Evolutionary conservation across 352 stramenopile species (phyloP), one percentile per base, ranked within the genome.

Genomic region (Globisporangium parvum): DNA sequence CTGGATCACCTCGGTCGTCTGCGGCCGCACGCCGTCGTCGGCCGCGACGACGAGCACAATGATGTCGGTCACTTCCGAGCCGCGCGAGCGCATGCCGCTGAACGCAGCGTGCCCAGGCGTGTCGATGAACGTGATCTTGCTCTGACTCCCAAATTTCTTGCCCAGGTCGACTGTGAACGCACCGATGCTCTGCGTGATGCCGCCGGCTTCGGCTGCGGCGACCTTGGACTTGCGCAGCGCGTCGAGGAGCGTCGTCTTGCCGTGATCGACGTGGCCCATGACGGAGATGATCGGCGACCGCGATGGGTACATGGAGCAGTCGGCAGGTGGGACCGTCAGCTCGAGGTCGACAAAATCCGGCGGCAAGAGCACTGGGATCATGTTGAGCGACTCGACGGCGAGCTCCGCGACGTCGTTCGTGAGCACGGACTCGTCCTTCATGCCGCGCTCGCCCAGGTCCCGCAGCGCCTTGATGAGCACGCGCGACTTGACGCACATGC

Each of bases 261-360:
- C 98, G 73, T 99, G 98, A 71, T 99, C 98, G 35, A 99, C 98
- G 69, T 99, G 98, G 10, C 98, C 98, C 97, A 99, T 99, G 41
- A 99, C 97, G 21, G 96, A 99, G 24, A 99, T 91, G 33, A 99
- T 93, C 17, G 98, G 96, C 39, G 82, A 73, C 20, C 85, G 80
- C 52, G 71, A 48, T 17, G 80, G 77, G 39, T 92, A 91, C 37
- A 55, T 66, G 2, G 78, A 88, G 54, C 78, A 89, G 65, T 94
- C 78, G 4, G 60, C 70, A 0, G 85, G 85, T 2, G 67, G 75
- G 9, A 60, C 47, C 17, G 81, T 92, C 23, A 85, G 58, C 60
- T 88, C 81, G n/a, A 87, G 46, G 52, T 94, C 84, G 12, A 92
- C 66, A 66, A 94, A 94, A 18, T 91, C 85, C 2, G 84, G 80